Evolutionary conservation across 2,329 filamentous ascomycete species (phyloP).

Genomic region (Epichloe uncinata): DNA sequence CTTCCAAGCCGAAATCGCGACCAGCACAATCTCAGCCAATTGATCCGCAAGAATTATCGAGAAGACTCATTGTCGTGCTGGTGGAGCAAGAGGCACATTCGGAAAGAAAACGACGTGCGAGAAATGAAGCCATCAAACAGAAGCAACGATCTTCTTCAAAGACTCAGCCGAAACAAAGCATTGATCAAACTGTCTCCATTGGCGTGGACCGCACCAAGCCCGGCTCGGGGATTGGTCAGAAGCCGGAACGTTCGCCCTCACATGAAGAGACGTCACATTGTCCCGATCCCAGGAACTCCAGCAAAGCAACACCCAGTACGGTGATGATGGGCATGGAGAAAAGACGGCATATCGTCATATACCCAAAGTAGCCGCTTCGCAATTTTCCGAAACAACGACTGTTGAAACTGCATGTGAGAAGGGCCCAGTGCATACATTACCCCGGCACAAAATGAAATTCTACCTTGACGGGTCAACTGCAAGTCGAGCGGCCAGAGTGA

Average conservation of each 20-base stretch:
- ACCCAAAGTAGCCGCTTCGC: constrained; percentile 38
- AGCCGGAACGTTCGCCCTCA: neutral
- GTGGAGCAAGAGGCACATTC: constrained; percentile 33
- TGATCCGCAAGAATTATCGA: constrained; percentile 41
- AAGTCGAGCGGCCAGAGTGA: constrained; percentile 7
- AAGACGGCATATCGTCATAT: constrained; percentile 31
- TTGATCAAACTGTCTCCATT: neutral
- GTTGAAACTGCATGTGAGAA: constrained; percentile 25
- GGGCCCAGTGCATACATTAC: constrained; percentile 28
- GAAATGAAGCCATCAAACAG: constrained; percentile 12
- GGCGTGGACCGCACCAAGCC: constrained; percentile 1
- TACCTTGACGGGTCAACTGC: constrained; percentile 22
- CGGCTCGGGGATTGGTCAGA: neutral
- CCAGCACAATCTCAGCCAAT: constrained; percentile 22
- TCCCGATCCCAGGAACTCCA: constrained; percentile 3
- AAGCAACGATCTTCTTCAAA: neutral
- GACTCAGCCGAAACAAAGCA: neutral
- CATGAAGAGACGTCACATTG: neutral
- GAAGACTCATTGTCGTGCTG: constrained; percentile 36
- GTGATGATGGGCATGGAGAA: constrained; percentile 5
- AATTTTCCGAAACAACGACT: constrained; percentile 42
- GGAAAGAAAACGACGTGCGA: constrained; percentile 20
- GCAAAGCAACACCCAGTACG: constrained; percentile 8
- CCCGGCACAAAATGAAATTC: constrained; percentile 27
- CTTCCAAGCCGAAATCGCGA: constrained; percentile 6